Evolutionary conservation across 2,329 filamentous ascomycete genomes (phyloP).

Genomic region (Hortaea werneckii): DNA sequence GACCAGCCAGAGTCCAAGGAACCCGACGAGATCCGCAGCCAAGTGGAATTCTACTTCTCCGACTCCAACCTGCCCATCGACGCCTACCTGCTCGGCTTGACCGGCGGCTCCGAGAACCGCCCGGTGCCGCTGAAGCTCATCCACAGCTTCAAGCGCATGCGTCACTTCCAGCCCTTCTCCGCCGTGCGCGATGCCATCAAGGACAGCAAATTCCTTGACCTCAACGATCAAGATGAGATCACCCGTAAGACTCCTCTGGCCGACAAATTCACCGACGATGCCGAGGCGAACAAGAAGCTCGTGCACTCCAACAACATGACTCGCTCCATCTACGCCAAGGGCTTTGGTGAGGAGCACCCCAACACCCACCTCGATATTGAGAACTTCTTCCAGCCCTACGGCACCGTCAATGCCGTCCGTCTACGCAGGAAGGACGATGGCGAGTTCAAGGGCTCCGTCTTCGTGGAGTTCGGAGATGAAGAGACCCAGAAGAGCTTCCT

Average conservation of each 20-base stretch:
- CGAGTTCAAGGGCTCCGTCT: slow-evolving; percentile 91
- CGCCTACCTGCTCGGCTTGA: slow-evolving; percentile 71
- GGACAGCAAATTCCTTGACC: slow-evolving; percentile 60
- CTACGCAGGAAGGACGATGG: slow-evolving; percentile 66
- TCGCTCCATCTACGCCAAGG: slow-evolving; percentile 82
- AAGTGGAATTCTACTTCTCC: slow-evolving; percentile 96
- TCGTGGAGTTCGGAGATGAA: slow-evolving; percentile 79
- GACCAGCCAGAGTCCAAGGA: slow-evolving; percentile 62
- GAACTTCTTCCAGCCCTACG: slow-evolving; percentile 75
- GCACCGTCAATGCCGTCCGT: slow-evolving; percentile 70
- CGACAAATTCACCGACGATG: slow-evolving; percentile 38
- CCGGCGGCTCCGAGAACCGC: slow-evolving; percentile 70
- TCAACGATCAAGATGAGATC: slow-evolving; percentile 62
- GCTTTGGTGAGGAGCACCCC: slow-evolving; percentile 75
- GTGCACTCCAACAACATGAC: slow-evolving; percentile 57
- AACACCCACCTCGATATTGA: slow-evolving; percentile 90
- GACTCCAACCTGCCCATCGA: slow-evolving; percentile 84
- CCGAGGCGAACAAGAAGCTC: slow-evolving; percentile 45
- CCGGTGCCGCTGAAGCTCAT: slow-evolving; percentile 69
- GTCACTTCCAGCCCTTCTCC: slow-evolving; percentile 78
- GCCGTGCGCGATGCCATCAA: slow-evolving; percentile 75
- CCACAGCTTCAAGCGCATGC: slow-evolving; percentile 90
- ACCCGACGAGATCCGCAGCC: slow-evolving; percentile 69
- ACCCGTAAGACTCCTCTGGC: slow-evolving; percentile 63
- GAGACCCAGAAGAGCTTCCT: slow-evolving; percentile 74